Base-by-base conservation (phyloP, 371 early-diverging fungal genomes). In the Saksenaea vasiformis region DNA sequence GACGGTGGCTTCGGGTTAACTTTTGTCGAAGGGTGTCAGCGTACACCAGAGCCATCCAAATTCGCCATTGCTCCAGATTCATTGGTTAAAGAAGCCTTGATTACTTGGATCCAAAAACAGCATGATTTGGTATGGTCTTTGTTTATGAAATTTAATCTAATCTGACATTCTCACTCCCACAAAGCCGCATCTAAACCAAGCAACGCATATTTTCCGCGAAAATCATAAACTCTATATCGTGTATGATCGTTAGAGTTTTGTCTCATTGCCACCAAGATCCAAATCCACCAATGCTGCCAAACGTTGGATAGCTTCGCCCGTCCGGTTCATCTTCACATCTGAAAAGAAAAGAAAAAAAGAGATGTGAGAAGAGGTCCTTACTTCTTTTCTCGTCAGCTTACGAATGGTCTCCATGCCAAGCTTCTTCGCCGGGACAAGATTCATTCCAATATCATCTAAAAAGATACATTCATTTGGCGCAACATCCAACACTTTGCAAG, bases 401-500 rank as follows among this genome's bases (percentile, higher is more conserved):
- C 80, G 80, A 37, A 91, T 87, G 1, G 90, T 89, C 19, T 67
- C 73, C 80, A 88, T 85, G 41, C 90, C 90, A 15, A 90, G 73
- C 10, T 80, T 71, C 41, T 79, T 80, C 1, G 90, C 90, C 10
- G 90, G 71, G 57, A 85, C 82, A 47, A 91, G 68, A 47, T 91
- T 91, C 82, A 79, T 80, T 28, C 90, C 91, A 78, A 92, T 92
- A 65, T 90, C 92, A 73, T 92, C 92, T 61, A 92, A 60, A 68
- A 92, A 89, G 54, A 90, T 83, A 15, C 80, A 86, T 38, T 90
- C 84, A 11, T 76, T 55, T 17, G 91, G 86, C 54, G 77, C 65
- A 28, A 91, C 83, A 11, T 85, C 85, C 17, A 87, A 70, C 13
- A 76, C 56, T 19, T 87, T 71, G 73, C 89, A 89, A 1, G 90